A percentile compares a stretch with the other conserved stretches of the same genome.
These are phyloP conservation scores for Apiospora aurea DNA, from an alignment of 2,329 filamentous ascomycete species.

Conservation along the genomic window DNA sequence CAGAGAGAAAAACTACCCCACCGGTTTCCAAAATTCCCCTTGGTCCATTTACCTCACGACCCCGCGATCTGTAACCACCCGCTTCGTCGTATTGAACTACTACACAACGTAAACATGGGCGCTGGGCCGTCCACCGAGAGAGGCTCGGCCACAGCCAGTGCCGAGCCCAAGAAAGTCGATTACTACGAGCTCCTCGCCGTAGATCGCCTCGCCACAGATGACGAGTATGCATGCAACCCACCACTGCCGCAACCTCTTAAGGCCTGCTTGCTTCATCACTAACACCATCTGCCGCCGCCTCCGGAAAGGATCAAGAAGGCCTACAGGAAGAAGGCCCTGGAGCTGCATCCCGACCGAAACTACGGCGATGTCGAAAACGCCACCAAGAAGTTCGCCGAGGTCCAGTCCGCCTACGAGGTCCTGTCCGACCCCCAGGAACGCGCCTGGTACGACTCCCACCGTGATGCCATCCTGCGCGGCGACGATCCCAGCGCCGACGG, in stretches of 20 bases:
- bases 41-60: neutral
- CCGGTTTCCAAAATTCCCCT: neutral
- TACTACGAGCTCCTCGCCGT: constrained; percentile 88
- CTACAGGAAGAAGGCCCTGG: constrained; percentile 88
- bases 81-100: neutral
- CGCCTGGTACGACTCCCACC: constrained; percentile 97
- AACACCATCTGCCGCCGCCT: constrained; percentile 26
- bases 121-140: constrained; percentile 60
- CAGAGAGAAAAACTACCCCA: neutral
- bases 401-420: constrained; percentile 95
- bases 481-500: constrained; percentile 58
- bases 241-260: constrained; percentile 4
- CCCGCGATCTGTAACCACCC: neutral
- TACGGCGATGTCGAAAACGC: constrained; percentile 83
- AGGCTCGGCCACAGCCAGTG: constrained; percentile 38
- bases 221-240: constrained; percentile 67
- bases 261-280: neutral
- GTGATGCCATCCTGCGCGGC: constrained; percentile 80
- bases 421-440: constrained; percentile 94
- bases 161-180: constrained; percentile 65
- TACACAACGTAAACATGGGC: constrained; percentile 52
- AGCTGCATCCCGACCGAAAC: constrained; percentile 95
- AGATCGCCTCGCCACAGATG: constrained; percentile 75
- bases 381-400: constrained; percentile 86
- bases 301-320: constrained; percentile 82